These are phyloP conservation scores for Ogataea ganodermae DNA, from an alignment of 805 yeast species.

Conservation along the genomic window DNA sequence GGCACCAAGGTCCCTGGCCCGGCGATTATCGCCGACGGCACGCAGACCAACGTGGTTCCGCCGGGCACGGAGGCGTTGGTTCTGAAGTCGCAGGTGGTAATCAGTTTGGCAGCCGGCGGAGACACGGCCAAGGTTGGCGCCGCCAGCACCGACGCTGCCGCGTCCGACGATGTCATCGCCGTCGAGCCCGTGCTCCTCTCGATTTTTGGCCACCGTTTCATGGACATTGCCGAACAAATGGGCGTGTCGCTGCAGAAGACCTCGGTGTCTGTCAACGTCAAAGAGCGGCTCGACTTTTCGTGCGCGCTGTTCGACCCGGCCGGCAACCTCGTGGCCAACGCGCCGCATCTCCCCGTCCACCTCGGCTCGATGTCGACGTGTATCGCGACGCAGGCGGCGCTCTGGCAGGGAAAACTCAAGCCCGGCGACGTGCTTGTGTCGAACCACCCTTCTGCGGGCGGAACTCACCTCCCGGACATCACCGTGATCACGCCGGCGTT, in stretches of 20 bases:
- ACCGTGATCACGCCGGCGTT: slow-evolving; percentile 92
- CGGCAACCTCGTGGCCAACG: slow-evolving; percentile 84
- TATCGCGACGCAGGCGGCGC: slow-evolving; percentile 60
- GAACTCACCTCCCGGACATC: slow-evolving; percentile 86
- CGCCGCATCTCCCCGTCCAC: slow-evolving; percentile 88
- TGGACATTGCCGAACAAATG: slow-evolving; percentile 93
- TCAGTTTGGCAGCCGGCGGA: slow-evolving; percentile 30
- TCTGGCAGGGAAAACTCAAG: slow-evolving; percentile 64
- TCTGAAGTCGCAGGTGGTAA: slow-evolving; percentile 61
- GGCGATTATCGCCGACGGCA: slow-evolving; percentile 74
- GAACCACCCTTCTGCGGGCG: slow-evolving; percentile 84
- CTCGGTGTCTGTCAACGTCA: slow-evolving; percentile 78
- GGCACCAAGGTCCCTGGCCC: slow-evolving; percentile 69
- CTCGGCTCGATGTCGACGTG: slow-evolving; percentile 85
- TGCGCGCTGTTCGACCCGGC: slow-evolving; percentile 78
- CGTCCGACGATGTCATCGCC: slow-evolving; percentile 20
- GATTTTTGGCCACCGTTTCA: slow-evolving; percentile 79
- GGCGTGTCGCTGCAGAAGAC: slow-evolving; percentile 79
- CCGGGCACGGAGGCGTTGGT: slow-evolving; percentile 60
- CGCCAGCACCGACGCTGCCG: slow-evolving; percentile 15
- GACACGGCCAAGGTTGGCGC: slow-evolving; percentile 10
- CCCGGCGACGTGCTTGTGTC: slow-evolving; percentile 78
- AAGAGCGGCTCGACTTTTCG: slow-evolving; percentile 80
- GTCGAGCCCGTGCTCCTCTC: slow-evolving; percentile 74
- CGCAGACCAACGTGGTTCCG: slow-evolving; percentile 76